phyloP scores from a whole-genome alignment of 176 grass and related monocot genomes.

The Oryza meridionalis region DNA sequence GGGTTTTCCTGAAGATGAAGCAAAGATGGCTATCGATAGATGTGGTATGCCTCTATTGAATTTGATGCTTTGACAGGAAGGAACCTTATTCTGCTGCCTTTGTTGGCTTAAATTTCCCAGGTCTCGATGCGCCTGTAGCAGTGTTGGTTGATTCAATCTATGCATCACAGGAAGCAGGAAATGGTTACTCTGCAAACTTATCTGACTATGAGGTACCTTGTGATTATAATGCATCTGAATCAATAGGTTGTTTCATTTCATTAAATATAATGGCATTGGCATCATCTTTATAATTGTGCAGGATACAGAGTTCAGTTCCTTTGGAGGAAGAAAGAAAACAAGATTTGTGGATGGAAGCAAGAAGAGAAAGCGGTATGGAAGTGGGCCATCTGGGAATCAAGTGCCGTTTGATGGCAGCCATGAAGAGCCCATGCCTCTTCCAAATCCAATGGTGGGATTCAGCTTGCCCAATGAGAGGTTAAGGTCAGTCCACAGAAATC shows the following conservation, averaged over 20 bases:
- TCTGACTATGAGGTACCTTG: constrained; percentile 57
- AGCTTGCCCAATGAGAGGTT: constrained; percentile 50
- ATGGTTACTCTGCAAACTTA: constrained; percentile 17
- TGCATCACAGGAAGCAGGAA: constrained; percentile 65
- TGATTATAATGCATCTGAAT: constrained; percentile 2
- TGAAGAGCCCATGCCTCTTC: constrained; percentile 44
- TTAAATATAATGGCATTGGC: constrained; percentile 12
- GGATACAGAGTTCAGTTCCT: constrained; percentile 28
- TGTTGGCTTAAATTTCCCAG: constrained; percentile 52
- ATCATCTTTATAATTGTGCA: constrained; percentile 38
- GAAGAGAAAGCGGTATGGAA: constrained; percentile 48
- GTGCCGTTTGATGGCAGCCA: constrained; percentile 31
- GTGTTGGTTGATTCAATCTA: constrained; percentile 73
- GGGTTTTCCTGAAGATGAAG: constrained; percentile 74
- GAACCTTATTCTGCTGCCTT: constrained; percentile 14
- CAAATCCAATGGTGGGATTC: constrained; percentile 83
- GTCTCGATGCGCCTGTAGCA: constrained; percentile 56
- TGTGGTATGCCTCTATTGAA: constrained; percentile 66
- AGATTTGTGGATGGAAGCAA: constrained; percentile 27
- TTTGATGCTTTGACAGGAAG: constrained; percentile 4
- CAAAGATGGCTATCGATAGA: constrained; percentile 66
- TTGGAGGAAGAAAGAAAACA: constrained; percentile 33
- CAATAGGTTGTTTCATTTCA: not conserved
- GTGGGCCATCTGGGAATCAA: constrained; percentile 37
- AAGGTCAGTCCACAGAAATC: constrained; percentile 23